Base-by-base conservation (phyloP, 2,329 filamentous ascomycete genomes). In the Neocatenulostroma microsporum region DNA sequence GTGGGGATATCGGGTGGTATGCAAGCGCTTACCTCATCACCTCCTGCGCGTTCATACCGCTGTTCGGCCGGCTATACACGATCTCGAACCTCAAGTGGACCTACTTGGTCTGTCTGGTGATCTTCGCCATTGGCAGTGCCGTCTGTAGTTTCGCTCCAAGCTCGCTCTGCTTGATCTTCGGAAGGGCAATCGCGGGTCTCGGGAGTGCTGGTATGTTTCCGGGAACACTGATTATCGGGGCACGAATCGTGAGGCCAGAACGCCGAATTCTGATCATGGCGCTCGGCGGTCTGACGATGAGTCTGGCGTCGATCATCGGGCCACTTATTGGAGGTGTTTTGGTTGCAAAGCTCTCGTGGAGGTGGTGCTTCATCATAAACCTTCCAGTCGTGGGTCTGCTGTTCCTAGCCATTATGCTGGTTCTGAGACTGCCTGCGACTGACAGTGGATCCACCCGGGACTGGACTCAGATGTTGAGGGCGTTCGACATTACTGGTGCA, bases 191-290 rank as follows among this genome's bases (percentile, higher is more conserved):
- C 8, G 69, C 74, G 41, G 73, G 73, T 6, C 55, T 70, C 11
- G 71, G 70, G 2, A 68, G 65, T n/a, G 71, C 70, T 5, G 73
- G 72, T 1, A 56, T 76, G 19, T 54, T 70, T 33, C 58, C 56
- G 2, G 67, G 67, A 5, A 58, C 56, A 3, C 51, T 62, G 11
- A 47, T 49, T n/a, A 39, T 53, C 11, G 44, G 53, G 6, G 40
- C 41, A 2, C 19, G 30, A 13, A 37, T 37, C 14, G 40, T 47
- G 20, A 8, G 20, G 13, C 32, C 32, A 5, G 3, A n/a, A n/a
- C 21, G 21, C 10, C 15, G 21, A 23, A 17, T 24, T 7, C 20
- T 34, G n/a, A 17, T 24, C 10, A 26, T 26, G 14, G 32, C 32
- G 3, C 10, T 34, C n/a, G 32, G 40, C 51, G 15, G 47, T 54